Evolutionary conservation across 176 grass and related monocot species (phyloP), one percentile per base, ranked within the genome.

Genomic region (Eragrostis curvula): DNA sequence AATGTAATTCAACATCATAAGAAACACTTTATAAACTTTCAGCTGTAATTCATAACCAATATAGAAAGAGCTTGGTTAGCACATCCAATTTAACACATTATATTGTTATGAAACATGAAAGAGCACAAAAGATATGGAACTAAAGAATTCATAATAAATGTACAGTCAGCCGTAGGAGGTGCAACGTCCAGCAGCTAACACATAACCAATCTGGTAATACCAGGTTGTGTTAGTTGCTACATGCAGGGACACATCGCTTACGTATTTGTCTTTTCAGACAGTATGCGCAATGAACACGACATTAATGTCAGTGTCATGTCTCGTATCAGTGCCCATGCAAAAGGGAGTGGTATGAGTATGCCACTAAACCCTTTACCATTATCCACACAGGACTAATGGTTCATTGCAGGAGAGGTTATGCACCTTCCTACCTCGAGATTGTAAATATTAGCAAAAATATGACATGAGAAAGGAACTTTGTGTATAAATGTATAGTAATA

Each of bases 271-370:
- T 41, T 53, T 88, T 84, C 77, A 68, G 60, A 80, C 87, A 84
- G 61, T 60, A 59, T 67, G 64, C n/a, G 1, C 66, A 81, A 75
- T 70, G 83, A 81, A 65, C 83, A 89, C 6, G 39, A 82, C 58
- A 56, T 13, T 48, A 40, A 65, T 57, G 72, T 66, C 82, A 81
- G 65, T 85, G 72, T 36, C 36, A 81, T 85, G 42, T 73, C 17
- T 64, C 66, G 65, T 85, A 82, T 89, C 83, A 89, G 83, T 89
- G 88, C 66, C 88, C 83, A 73, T 85, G 83, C 88, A 78, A 75
- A 85, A 89, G 74, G 65, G 71, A 77, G 83, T 85, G 63, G 72
- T 65, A 72, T 68, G 47, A 43, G 51, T 49, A 68, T 75, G 10
- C 83, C 82, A 85, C 77, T 65, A 56, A 64, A 75, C 48, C 82